phyloP scores from a whole-genome alignment of 805 yeast genomes.

The Isabelozyma rhagii region DNA sequence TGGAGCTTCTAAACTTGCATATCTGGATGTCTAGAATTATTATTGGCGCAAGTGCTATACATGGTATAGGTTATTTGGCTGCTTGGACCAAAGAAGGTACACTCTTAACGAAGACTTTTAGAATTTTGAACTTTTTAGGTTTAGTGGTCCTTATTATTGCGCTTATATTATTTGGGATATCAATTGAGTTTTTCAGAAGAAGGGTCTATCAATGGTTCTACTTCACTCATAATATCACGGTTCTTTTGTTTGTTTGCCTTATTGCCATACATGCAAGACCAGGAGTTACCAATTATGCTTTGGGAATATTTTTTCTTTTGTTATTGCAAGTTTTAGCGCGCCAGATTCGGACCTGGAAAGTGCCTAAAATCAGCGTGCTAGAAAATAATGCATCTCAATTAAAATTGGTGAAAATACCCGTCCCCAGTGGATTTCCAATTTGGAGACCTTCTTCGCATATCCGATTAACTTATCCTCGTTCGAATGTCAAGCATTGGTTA shows the following conservation, averaged over 20 bases:
- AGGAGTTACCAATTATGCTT: slow-evolving; percentile 43
- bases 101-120: slow-evolving; percentile 27
- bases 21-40: slow-evolving; percentile 70
- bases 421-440: slow-evolving; percentile 7
- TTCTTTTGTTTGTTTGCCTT: slow-evolving; percentile 42
- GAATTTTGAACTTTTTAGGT: slow-evolving; percentile 50
- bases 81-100: slow-evolving; percentile 45
- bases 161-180: slow-evolving; percentile 38
- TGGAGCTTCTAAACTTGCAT: slow-evolving; percentile 56
- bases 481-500: slow-evolving; percentile 33
- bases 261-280: slow-evolving; percentile 70
- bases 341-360: slow-evolving; percentile 12
- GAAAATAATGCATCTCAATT: slow-evolving; percentile 14
- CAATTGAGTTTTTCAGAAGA: slow-evolving; percentile 49
- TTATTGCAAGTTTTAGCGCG: slow-evolving; percentile 38
- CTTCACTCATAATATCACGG: slow-evolving; percentile 50
- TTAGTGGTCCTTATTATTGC: slow-evolving; percentile 37
- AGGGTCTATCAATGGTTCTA: slow-evolving; percentile 53
- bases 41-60: slow-evolving; percentile 42
- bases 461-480: slow-evolving; percentile 40
- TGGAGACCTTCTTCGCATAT: slow-evolving; percentile 58
- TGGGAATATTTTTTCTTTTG: slow-evolving; percentile 13
- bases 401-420: slow-evolving; percentile 16
- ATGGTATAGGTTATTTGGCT: slow-evolving; percentile 49
- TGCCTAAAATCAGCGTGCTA: slow-evolving; percentile 11